Evolutionary conservation across 1,284 basidiomycete genomes (phyloP), one percentile per base, ranked within the genome.

Genomic region (Sanghuangporus weigelae): DNA sequence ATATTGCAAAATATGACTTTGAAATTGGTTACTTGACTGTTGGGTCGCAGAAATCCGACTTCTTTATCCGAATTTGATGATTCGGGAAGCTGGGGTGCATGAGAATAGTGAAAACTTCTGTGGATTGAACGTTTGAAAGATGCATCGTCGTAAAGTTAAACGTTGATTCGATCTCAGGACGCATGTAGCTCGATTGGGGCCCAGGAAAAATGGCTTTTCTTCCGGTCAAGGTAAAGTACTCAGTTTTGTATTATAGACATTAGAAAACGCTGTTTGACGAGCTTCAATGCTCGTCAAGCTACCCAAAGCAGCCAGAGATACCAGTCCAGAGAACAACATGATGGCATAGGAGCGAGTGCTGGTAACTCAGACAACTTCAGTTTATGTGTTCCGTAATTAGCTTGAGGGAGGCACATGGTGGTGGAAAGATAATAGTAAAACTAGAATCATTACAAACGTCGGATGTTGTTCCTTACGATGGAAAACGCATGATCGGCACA

Each of bases 21-120:
- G 36, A 51, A n/a, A 31, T 19, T 35, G 62, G 72, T 67, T 64
- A 85, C 84, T 76, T 77, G 57, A 85, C 84, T 16, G 83, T 85
- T 16, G 80, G 78, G 69, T 87, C 84, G 67, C 85, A 87, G 70
- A 87, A 86, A 31, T 75, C 68, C 12, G 76, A 80, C 72, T 84
- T 84, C 74, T 86, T 87, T 64, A 88, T 73, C 31, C 85, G 79
- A 19, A 88, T 78, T 56, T 76, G 73, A 65, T 86, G 81, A 23
- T 73, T 70, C 8, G 84, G 83, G 64, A 82, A 84, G 3, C 68
- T 69, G 1, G 82, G 75, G 69, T 84, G 81, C 0, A 71, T 73
- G 31, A 87, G 71, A 2, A 76, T 68, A 1, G 78, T 77, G 65
- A 77, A 87, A 0, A 72, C 68, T 46, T 73, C 70, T 63, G 74